Evolutionary conservation across 2,329 filamentous ascomycete genomes (phyloP).

Genomic region (Aureobasidium sp.): DNA sequence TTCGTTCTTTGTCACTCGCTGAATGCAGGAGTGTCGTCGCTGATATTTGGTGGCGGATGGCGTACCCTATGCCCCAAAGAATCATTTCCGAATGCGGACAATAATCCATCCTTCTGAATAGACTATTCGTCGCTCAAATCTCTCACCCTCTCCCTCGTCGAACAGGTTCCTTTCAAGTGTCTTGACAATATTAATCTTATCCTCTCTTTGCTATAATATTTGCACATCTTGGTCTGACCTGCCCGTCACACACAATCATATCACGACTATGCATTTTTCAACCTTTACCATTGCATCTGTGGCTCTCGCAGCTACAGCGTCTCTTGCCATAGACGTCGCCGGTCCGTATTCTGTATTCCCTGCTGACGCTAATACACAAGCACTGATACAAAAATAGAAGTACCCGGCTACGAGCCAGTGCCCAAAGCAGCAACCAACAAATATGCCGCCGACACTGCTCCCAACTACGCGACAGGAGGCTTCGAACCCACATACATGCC

Average conservation of each 20-base stretch:
- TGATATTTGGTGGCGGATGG: too few species aligned
- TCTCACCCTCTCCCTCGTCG: too few species aligned
- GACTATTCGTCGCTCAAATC: too few species aligned
- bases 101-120: too few species aligned
- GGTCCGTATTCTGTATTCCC: background rate
- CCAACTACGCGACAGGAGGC: background rate
- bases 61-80: too few species aligned
- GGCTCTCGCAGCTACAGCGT: background rate
- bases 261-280: background rate
- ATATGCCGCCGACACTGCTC: background rate
- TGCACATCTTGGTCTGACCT: background rate
- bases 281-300: background rate
- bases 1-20: too few species aligned
- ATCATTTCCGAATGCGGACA: too few species aligned
- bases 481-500: slow-evolving; percentile 10
- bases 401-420: background rate
- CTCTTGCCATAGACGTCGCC: background rate
- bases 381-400: background rate
- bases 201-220: too few species aligned
- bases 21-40: too few species aligned
- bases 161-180: too few species aligned
- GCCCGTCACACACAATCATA: background rate
- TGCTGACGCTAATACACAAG: background rate
- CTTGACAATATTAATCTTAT: too few species aligned
- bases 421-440: background rate